Base-by-base conservation (phyloP, 371 early-diverging fungal species). In the Mucor circinelloides region DNA sequence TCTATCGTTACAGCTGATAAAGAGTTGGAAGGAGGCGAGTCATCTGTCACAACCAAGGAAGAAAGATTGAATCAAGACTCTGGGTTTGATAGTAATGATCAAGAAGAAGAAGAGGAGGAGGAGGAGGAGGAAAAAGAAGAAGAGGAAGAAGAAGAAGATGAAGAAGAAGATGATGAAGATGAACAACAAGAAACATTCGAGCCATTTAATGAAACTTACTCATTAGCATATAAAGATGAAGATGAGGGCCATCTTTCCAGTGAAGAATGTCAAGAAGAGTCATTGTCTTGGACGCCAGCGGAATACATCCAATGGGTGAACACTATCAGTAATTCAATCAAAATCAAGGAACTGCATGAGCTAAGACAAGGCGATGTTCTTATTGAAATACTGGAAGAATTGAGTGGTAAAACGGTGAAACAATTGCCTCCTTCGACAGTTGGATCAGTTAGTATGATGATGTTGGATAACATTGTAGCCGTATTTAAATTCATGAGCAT, bases 281-380 rank as follows among this genome's bases (percentile, higher is more conserved):
- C 30, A 36, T 23, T 48, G 1, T 56, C 58, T 17, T 77, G 81
- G 85, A 77, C 78, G 6, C 68, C 77, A n/a, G 69, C 67, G 23
- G 78, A 87, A 50, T 87, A 83, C 63, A 68, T 87, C 27, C 67
- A 71, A n/a, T 89, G 89, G 89, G 78, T 89, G 44, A 87, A 89
- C 68, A 68, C 76, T 13, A 72, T 82, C 58, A 60, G 84, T 17
- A 78, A 77, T 3, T 63, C 60, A 0, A 71, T 71, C 6, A 76
- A 77, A 7, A 79, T 87, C 17, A 74, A 68, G 12, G 81, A 83
- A 55, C 62, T 89, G 65, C 66, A 70, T 31, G 87, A 85, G 0
- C 72, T 89, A 27, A 77, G 85, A 15, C 81, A 78, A 21, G 87
- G 88, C 2, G 83, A 82, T 28, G 72, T 86, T 3, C 75, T 89